These are phyloP conservation scores for Ophiostoma ulmi DNA, from an alignment of 2,329 filamentous ascomycete genomes.

Conservation along the genomic window DNA sequence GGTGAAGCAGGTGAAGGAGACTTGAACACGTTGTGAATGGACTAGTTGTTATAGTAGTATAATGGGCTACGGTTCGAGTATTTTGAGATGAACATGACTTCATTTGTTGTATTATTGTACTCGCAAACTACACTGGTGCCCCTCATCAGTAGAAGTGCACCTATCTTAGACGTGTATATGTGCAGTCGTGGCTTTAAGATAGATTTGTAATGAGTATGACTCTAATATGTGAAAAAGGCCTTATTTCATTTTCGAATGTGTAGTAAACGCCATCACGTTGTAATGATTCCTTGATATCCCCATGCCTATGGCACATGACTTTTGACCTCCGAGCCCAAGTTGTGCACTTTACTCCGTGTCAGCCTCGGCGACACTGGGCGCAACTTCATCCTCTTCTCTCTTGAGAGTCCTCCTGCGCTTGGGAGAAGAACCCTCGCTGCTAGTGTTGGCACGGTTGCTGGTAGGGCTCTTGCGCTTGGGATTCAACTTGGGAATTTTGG, in stretches of 20 bases:
- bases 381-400: background rate
- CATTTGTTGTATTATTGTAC: background rate
- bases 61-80: no score
- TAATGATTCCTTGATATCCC: background rate
- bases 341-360: background rate
- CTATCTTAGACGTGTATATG: background rate
- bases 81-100: background rate
- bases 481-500: background rate
- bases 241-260: background rate
- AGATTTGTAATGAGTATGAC: background rate
- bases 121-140: background rate
- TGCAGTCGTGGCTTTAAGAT: background rate
- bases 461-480: conserved; percentile 19
- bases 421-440: background rate
- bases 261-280: background rate
- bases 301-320: background rate
- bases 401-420: conserved; percentile 16
- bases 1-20: no score
- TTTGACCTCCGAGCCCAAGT: background rate
- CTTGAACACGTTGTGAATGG: background rate
- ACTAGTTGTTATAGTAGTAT: background rate
- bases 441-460: background rate
- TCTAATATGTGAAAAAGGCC: background rate
- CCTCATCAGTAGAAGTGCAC: background rate
- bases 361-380: background rate